Percentiles rank a stretch among this genome's conserved stretches.
phyloP scores from a whole-genome alignment of 78 protist species.

The Emiliania huxleyi region DNA sequence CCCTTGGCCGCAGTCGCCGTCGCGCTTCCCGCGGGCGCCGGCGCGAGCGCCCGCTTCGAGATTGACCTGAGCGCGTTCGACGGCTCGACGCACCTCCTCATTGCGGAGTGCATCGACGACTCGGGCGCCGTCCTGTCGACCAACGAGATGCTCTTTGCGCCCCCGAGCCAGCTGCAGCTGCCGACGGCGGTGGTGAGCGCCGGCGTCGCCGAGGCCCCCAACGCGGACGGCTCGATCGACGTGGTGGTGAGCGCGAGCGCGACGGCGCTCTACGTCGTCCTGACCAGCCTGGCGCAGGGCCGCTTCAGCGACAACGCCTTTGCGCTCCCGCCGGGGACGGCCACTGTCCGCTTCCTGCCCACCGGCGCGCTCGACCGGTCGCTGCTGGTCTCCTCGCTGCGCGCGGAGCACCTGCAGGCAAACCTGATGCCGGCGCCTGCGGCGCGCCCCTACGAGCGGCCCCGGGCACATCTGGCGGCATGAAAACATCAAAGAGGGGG shows the following conservation, averaged over 20 bases:
- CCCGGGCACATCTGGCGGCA: too few relatives aligned
- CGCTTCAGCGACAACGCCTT: conserved; percentile 37
- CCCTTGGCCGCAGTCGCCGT: background rate
- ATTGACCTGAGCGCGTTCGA: background rate
- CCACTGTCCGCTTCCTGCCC: background rate
- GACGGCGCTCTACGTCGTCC: background rate
- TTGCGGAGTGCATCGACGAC: background rate
- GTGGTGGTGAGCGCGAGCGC: background rate
- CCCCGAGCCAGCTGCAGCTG: background rate
- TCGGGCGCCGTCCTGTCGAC: background rate
- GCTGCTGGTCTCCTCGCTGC: background rate
- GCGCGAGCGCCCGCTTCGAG: background rate
- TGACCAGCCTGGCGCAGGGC: conserved; percentile 38
- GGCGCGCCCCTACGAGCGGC: too few relatives aligned
- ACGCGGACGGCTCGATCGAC: background rate
- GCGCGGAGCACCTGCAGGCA: background rate
- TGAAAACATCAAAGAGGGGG: too few relatives aligned
- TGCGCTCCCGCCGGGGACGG: background rate
- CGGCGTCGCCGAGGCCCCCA: background rate
- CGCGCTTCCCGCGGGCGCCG: background rate
- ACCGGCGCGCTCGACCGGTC: background rate
- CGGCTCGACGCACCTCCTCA: background rate
- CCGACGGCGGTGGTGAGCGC: background rate
- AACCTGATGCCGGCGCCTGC: too few relatives aligned
- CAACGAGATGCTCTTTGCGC: background rate